These are phyloP conservation scores for Nannizziopsis barbatae DNA, from an alignment of 2,329 filamentous ascomycete species.

Conservation along the genomic window DNA sequence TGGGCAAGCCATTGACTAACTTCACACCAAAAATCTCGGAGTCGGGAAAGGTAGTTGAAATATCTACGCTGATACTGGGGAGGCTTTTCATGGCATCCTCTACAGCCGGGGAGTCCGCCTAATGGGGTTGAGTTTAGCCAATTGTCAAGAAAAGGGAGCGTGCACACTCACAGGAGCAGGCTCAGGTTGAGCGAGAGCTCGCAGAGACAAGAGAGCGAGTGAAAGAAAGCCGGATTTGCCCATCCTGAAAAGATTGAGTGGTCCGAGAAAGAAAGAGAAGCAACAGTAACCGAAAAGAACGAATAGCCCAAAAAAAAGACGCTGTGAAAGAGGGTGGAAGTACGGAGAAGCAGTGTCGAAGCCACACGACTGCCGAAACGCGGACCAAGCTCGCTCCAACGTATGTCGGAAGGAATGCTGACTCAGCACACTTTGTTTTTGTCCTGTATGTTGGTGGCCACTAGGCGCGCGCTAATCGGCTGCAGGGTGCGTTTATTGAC, in stretches of 20 bases:
- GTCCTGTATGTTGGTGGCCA: too few species aligned
- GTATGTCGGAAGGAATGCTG: not conserved
- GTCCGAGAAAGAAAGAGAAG: conserved; percentile 3
- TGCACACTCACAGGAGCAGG: conserved; percentile 43
- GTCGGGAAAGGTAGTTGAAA: conserved; percentile 50
- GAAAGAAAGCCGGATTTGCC: conserved; percentile 61
- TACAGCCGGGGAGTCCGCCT: conserved; percentile 46
- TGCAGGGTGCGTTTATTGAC: not conserved
- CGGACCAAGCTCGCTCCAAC: too few species aligned
- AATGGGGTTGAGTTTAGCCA: not conserved
- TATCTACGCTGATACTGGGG: conserved; percentile 46
- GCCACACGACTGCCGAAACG: conserved; percentile 12
- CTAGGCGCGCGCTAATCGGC: not conserved
- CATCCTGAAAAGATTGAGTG: conserved; percentile 43
- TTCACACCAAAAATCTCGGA: conserved; percentile 86
- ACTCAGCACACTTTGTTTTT: conserved; percentile 8
- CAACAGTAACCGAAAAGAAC: conserved; percentile 8
- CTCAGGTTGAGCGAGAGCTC: conserved; percentile 46
- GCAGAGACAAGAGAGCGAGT: conserved; percentile 59
- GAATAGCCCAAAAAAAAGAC: conserved; percentile 7
- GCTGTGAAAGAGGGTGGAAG: conserved; percentile 9
- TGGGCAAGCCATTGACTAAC: conserved; percentile 83
- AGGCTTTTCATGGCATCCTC: conserved; percentile 47
- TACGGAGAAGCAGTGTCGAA: conserved; percentile 5
- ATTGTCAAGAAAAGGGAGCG: conserved; percentile 5